A percentile compares a stretch with the other conserved stretches of the same genome.
Conservation (phyloP, 345 rosid genomes). For the Diplotaxis tenuifolia region DNA sequence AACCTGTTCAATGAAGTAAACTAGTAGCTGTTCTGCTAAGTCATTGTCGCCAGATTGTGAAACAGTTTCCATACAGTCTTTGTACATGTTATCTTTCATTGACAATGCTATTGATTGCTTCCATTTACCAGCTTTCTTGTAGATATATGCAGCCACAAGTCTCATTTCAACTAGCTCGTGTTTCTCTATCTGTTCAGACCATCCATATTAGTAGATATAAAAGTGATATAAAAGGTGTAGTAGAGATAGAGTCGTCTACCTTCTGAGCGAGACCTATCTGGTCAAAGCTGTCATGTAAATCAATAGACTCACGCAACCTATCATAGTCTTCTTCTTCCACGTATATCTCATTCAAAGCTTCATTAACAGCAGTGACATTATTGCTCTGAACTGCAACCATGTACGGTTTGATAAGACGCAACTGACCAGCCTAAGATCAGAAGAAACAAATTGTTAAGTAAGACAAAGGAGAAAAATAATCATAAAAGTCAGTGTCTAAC, state of each 20-base stretch:
- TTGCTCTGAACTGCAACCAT: slow-evolving; percentile 98
- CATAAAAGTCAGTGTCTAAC: slow-evolving; percentile 42
- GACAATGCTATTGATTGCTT: slow-evolving; percentile 97
- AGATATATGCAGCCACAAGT: slow-evolving; percentile 97
- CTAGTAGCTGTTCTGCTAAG: slow-evolving; percentile 92
- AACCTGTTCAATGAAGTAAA: slow-evolving; percentile 95
- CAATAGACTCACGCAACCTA: slow-evolving; percentile 87
- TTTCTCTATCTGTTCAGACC: slow-evolving; percentile 91
- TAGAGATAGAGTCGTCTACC: slow-evolving; percentile 40
- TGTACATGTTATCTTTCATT: slow-evolving; percentile 87
- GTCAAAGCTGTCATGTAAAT: slow-evolving; percentile 87
- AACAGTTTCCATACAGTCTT: slow-evolving; percentile 98
- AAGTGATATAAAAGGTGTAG: background rate
- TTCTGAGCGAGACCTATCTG: slow-evolving; percentile 92
- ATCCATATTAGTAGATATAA: background rate
- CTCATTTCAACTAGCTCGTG: slow-evolving; percentile 99
- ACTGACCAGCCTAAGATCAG: slow-evolving; percentile 77
- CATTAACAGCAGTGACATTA: slow-evolving; percentile 90
- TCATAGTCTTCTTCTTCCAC: slow-evolving; percentile 97
- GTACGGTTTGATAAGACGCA: slow-evolving; percentile 91
- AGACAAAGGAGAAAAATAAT: no score
- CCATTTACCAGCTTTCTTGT: slow-evolving; percentile 99
- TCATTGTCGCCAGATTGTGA: slow-evolving; percentile 97
- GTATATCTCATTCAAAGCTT: slow-evolving; percentile 87
- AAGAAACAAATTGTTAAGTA: background rate